Conservation (phyloP, 805 yeast species). For the Lipomyces chichibuensis region DNA sequence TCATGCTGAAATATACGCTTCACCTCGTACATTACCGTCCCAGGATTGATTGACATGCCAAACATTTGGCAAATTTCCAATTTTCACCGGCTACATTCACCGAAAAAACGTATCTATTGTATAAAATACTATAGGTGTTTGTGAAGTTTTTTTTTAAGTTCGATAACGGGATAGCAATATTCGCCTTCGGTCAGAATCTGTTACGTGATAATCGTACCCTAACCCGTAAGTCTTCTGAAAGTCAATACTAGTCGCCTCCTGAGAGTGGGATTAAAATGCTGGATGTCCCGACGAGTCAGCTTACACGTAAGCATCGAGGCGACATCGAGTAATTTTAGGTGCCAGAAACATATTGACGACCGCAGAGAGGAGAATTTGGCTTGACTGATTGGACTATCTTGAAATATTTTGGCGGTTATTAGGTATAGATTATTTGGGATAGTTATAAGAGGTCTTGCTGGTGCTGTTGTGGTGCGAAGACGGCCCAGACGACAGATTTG, state of each 20-base stretch:
- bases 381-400: neutral
- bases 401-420: neutral
- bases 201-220: neutral
- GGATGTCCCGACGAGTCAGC: neutral
- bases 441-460: neutral
- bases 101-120: neutral
- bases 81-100: neutral
- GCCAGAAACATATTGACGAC: neutral
- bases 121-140: neutral
- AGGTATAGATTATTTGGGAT: neutral
- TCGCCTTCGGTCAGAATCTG: neutral
- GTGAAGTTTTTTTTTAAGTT: neutral
- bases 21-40: neutral
- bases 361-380: neutral
- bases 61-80: neutral
- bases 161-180: neutral
- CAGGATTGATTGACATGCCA: neutral
- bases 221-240: neutral
- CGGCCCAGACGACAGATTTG: neutral
- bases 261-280: neutral
- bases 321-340: neutral
- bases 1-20: constrained; percentile 3
- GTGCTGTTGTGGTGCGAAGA: neutral
- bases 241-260: neutral
- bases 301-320: too few species aligned